Base-by-base conservation (phyloP, 2,329 filamentous ascomycete genomes). In the Hymenoscyphus fraxineus region DNA sequence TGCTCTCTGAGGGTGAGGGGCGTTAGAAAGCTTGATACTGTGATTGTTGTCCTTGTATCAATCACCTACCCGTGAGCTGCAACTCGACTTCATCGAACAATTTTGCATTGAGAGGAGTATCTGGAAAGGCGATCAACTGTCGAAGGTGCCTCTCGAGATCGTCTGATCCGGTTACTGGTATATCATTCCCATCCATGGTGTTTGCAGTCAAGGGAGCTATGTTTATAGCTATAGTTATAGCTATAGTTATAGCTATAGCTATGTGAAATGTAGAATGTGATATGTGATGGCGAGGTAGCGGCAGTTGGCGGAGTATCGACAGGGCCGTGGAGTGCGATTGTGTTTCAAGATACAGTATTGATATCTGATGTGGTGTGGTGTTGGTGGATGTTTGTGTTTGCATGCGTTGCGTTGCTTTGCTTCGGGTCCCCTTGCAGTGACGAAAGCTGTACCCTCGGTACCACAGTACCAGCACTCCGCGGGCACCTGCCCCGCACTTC, bases 41-140 rank as follows among this genome's bases (percentile, higher is more conserved):
- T n/a, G 22, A 40, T 22, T 32, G 5, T 27, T 27, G 27, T 27
- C 27, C 27, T 27, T 27, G 27, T 27, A 27, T 27, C 27, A 27
- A 12, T 15, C 16, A 64, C 73, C 32, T 72, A 82, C 84, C 81
- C 54, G 79, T 86, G 16, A 88, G 77, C 71, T 87, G 84, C 3
- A 87, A 79, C 69, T 84, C 81, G 56, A 88, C 81, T 70, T 85
- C 77, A 70, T 88, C 85, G 65, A 88, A 83, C 1, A 88, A 77
- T 68, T 81, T 82, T 12, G 76, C 75, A 65, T 82, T 75, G 41
- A 84, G 76, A 0, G 77, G 73, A 1, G 79, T 73, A 0, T 76
- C 75, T 19, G 81, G 76, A 65, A 82, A 78, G 32, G 75, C 72
- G 19, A 79, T 67, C n/a, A 88, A 76, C 35, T 80, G 75, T 60